Base-by-base conservation (phyloP, 768 basidiomycete species). In the Kwoniella botswanensis region DNA sequence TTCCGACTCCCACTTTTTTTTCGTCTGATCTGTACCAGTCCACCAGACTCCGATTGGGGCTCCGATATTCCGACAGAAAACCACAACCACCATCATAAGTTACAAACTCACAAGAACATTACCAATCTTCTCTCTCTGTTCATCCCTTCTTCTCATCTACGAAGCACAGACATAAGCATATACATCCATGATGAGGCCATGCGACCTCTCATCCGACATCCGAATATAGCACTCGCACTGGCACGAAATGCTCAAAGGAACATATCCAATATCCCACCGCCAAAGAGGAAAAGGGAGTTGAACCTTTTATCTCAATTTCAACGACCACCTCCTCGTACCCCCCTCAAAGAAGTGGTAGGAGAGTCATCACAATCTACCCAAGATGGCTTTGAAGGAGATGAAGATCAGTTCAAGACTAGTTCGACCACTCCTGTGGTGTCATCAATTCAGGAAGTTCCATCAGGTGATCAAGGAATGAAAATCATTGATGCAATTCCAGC, bases 361-460 rank as follows among this genome's bases (percentile, higher is more conserved):
- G 22, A 2, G 29, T 63, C 46, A 17, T 5, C 41, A 24, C 43
- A 26, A 21, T 17, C 22, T 21, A 21, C 17, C 42, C 15, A 21
- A 29, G 24, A 50, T 42, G 26, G 43, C 15, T 10, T 12, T 41
- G 21, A 4, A 43, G 42, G 42, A 18, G 62, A 53, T 26, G 50
- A 61, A 21, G 59, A 61, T 15, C 9, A 21, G 15, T 81, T 76
- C 68, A 59, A 68, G 56, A 81, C 80, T 13, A 24, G 65, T 1
- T 70, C 82, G 12, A 80, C 80, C 0, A 50, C 63, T 2, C 80
- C 82, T 0, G 77, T 69, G 0, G 71, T 67, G 11, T 58, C 71
- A 1, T 79, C 77, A 13, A 70, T 82, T 10, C 79, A 80, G 55
- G 79, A 78, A n/a, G 72, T 80, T 0, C 82, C 82, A 13, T 63